Base-by-base conservation (phyloP, 164 flowering plant species). In the Akebia trifoliata region DNA sequence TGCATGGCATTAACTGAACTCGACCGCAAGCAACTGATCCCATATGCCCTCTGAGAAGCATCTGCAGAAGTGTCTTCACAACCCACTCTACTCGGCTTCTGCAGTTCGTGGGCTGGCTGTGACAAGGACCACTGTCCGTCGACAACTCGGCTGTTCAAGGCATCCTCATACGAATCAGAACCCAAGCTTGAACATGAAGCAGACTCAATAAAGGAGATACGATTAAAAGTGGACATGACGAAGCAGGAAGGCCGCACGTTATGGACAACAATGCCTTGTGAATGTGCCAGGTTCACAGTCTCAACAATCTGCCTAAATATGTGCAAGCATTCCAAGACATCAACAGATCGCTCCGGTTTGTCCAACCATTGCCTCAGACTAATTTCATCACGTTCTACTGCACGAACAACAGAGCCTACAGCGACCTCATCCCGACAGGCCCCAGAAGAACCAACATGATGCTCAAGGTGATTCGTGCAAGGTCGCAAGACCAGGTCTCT, bases 291-390 rank as follows among this genome's bases (percentile, higher is more conserved):
- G 60, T 80, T 74, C 52, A 87, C 95, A 56, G 80, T 83, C 57
- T 87, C 95, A 20, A 83, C 89, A 52, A 87, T 81, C 81, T 94
- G 99, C 59, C 77, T 73, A 61, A 94, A 90, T 69, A 94, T 74
- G 65, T 85, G 97, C 80, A 90, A 60, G 66, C 93, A 87, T 63
- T 94, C 97, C 62, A 80, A 68, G 21, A 56, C 72, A 61, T 84
- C 93, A 30, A 94, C 86, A 0, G 72, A 37, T 56, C 99, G 61
- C 56, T 82, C 84, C 3, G 82, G 84, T 28, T 73, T 83, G 63
- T 94, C 99, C 73, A 94, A 62, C 99, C 97, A 94, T 57, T 84
- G 81, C 68, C 99, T 84, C 80, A 94, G 66, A 68, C 95, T 94
- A 34, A 94, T 62, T 61, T 86, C 97, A 40, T 70, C 78, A 70